Evolutionary conservation across 306 rosid species (phyloP).

Genomic region (Cicer pinnatifidum): DNA sequence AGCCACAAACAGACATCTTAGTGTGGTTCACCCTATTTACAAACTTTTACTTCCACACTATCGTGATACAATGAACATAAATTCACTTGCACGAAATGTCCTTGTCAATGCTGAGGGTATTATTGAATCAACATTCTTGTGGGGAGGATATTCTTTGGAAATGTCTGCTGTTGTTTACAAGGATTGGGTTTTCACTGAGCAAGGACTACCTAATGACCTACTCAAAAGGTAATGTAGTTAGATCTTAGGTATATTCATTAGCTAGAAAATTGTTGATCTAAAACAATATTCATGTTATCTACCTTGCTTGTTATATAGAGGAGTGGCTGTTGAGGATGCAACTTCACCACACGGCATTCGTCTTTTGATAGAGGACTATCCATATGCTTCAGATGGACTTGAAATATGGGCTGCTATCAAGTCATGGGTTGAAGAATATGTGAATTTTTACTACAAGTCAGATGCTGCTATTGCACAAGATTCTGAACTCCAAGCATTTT

Average conservation of each 20-base stretch:
- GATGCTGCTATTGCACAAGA: slow-evolving; percentile 56
- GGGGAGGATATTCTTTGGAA: slow-evolving; percentile 47
- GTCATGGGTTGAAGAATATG: slow-evolving; percentile 63
- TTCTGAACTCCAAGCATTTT: slow-evolving; percentile 68
- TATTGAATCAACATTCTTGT: slow-evolving; percentile 50
- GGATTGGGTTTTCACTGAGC: slow-evolving; percentile 51
- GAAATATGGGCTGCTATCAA: slow-evolving; percentile 66
- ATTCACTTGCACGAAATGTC: slow-evolving; percentile 47
- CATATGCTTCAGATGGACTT: slow-evolving; percentile 65
- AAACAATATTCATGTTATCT: slow-evolving; percentile 2
- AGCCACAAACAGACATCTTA: slow-evolving; percentile 51
- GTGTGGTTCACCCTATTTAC: slow-evolving; percentile 51
- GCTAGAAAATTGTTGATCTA: not conserved
- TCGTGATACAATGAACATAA: slow-evolving; percentile 55
- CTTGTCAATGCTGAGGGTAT: slow-evolving; percentile 52
- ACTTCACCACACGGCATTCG: slow-evolving; percentile 59
- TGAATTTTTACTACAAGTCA: slow-evolving; percentile 56
- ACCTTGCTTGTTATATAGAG: slow-evolving; percentile 44
- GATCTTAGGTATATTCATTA: not conserved
- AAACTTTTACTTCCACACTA: slow-evolving; percentile 52
- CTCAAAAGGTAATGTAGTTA: slow-evolving; percentile 46
- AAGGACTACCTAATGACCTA: slow-evolving; percentile 51
- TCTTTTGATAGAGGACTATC: slow-evolving; percentile 68
- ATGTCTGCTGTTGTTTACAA: slow-evolving; percentile 47
- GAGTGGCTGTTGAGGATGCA: slow-evolving; percentile 64